Evolutionary conservation across 805 yeast species (phyloP), one percentile per base, ranked within the genome.

Genomic region (Starmerella floris): DNA sequence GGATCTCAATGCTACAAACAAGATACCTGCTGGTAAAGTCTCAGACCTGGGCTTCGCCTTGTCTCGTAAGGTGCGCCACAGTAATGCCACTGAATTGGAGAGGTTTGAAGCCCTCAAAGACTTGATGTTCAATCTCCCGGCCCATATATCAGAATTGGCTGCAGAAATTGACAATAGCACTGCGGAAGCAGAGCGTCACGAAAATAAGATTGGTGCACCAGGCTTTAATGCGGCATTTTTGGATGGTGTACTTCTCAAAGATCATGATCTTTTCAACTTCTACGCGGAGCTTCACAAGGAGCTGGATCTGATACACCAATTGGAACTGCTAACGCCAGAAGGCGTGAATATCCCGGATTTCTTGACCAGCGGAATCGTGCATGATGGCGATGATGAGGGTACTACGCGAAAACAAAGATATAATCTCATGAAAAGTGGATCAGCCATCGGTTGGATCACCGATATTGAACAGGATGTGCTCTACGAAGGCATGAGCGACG

Each of bases 381-480:
- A 51, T 10, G 44, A 44, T 11, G 43, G 30, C 3, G 48, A 30
- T 17, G 28, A 15, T 8, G 27, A 5, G 3, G 31, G 21, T 11
- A 21, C 28, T 5, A 17, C n/a, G 8, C 13, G 30, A n/a, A 36
- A 28, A 39, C 41, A 30, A 15, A 49, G 68, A n/a, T 66, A 55
- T 40, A 65, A 66, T 39, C 54, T 57, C 37, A 52, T 60, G 8
- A 54, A 11, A 2, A 37, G 19, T 8, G 23, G 56, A 6, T 37
- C 61, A 2, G 64, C 66, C 0, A 70, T 85, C 6, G 66, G 80
- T 1, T 85, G 76, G 64, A 68, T 88, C 54, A 91, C 88, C 55
- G 81, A 91, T 57, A 63, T 88, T 5, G 93, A 77, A 50, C 55
- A 48, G 0, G 94, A 83, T 55, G 52, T 57, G 1, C 67, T 82